Evolutionary conservation across 257 asterid genomes (phyloP).

Genomic region (Capsicum baccatum): DNA sequence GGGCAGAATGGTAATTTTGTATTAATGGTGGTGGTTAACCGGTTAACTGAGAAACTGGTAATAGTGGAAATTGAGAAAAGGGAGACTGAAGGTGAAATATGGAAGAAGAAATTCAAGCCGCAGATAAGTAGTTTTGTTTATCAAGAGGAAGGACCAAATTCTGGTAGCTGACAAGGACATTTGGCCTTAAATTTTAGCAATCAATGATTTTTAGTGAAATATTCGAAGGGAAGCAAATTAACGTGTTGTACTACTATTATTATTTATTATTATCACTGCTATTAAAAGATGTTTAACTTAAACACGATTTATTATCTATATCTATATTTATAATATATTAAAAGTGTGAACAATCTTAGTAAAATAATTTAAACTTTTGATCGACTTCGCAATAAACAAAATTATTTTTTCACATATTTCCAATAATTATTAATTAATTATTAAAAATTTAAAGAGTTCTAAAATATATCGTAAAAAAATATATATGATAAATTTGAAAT

Average conservation of each 20-base stretch:
- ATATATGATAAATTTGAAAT: too few species aligned
- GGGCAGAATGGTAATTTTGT: conserved; percentile 31
- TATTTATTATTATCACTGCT: neutral
- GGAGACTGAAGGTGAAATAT: conserved; percentile 26
- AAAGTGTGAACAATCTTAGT: too few species aligned
- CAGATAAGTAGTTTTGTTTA: conserved; percentile 29
- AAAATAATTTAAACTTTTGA: too few species aligned
- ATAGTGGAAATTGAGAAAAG: conserved; percentile 31
- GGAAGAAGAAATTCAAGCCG: conserved; percentile 32
- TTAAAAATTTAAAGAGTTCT: too few species aligned
- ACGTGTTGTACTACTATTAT: neutral
- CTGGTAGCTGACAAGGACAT: conserved; percentile 23
- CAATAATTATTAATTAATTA: too few species aligned
- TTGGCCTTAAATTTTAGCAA: neutral
- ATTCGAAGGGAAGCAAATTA: neutral
- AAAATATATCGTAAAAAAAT: too few species aligned
- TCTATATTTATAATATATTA: too few species aligned
- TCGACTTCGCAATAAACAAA: too few species aligned
- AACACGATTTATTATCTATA: too few species aligned
- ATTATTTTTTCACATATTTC: too few species aligned
- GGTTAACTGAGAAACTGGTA: conserved; percentile 39
- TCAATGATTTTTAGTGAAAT: neutral
- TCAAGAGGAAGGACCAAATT: conserved; percentile 13
- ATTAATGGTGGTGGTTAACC: conserved; percentile 26
- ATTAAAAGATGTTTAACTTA: too few species aligned